Conservation (phyloP, 176 grass and related monocot species). For the Paspalum notatum region DNA sequence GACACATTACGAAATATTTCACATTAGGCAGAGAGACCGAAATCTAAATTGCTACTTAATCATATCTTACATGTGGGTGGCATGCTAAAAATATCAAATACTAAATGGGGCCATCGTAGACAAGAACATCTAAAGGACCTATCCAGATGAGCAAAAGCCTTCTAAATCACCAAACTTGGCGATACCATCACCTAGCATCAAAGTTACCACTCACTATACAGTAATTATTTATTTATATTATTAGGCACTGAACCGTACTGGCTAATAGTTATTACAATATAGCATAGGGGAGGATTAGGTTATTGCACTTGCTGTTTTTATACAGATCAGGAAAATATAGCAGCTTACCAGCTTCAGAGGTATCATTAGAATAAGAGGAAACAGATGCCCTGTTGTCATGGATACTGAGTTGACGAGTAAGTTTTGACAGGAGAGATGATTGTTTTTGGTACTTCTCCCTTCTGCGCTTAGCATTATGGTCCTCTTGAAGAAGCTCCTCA, state of each 20-base stretch:
- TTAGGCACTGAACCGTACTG: background rate
- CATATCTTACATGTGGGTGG: background rate
- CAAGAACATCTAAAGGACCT: background rate
- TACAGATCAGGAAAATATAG: background rate
- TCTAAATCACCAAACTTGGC: no score
- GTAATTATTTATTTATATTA: background rate
- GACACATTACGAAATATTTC: background rate
- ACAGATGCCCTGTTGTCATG: slow-evolving; percentile 81
- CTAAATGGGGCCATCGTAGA: background rate
- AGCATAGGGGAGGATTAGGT: background rate
- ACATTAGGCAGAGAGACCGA: background rate
- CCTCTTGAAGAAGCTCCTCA: slow-evolving; percentile 92
- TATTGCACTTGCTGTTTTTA: slow-evolving; percentile 12
- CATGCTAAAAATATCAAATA: background rate
- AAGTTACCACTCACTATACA: background rate
- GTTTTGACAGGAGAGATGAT: slow-evolving; percentile 85
- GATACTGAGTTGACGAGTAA: slow-evolving; percentile 86
- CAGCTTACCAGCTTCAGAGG: slow-evolving; percentile 59
- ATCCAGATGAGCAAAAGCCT: background rate
- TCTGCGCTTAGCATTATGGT: slow-evolving; percentile 82
- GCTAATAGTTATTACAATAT: background rate
- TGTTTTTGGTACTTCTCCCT: slow-evolving; percentile 90
- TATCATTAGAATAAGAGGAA: slow-evolving; percentile 62
- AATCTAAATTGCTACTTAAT: slow-evolving; percentile 12
- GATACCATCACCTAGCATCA: background rate